Evolutionary conservation across 2,329 filamentous ascomycete species (phyloP).

Genomic region (Verticillium dahliae): DNA sequence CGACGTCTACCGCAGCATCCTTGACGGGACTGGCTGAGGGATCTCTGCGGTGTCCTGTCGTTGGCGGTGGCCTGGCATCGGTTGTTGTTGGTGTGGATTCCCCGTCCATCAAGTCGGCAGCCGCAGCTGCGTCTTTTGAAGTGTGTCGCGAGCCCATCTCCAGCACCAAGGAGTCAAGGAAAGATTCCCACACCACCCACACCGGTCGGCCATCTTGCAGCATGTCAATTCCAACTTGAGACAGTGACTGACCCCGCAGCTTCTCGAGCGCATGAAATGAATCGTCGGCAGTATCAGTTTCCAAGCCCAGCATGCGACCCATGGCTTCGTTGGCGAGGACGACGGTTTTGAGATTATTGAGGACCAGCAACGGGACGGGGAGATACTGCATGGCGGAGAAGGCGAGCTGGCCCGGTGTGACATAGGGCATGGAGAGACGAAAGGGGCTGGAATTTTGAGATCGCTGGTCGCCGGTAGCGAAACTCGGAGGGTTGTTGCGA

Average conservation of each 20-base stretch:
- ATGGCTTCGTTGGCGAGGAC: constrained; percentile 71
- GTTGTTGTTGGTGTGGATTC: constrained; percentile 30
- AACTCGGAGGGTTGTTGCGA: constrained; percentile 18
- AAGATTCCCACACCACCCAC: constrained; percentile 53
- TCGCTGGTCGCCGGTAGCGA: constrained; percentile 12
- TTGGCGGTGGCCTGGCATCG: background rate
- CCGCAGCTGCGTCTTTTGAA: constrained; percentile 5
- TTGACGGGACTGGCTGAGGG: constrained; percentile 29
- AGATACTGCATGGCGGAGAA: constrained; percentile 68
- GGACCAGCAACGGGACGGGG: constrained; percentile 63
- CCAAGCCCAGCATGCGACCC: constrained; percentile 59
- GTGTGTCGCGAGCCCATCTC: constrained; percentile 28
- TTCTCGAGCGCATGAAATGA: constrained; percentile 45
- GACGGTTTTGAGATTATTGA: constrained; percentile 63
- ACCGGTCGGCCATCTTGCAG: constrained; percentile 58
- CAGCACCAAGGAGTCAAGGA: constrained; percentile 45
- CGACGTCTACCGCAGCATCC: constrained; percentile 62
- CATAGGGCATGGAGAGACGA: constrained; percentile 34
- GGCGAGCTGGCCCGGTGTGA: constrained; percentile 49
- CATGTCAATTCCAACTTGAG: constrained; percentile 67
- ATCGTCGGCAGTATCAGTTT: constrained; percentile 32
- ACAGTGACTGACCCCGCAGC: constrained; percentile 59
- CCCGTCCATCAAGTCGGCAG: constrained; percentile 13
- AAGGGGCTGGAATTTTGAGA: constrained; percentile 29
- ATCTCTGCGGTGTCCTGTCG: constrained; percentile 19